A percentile compares a stretch with the other conserved stretches of the same genome.
Evolutionary conservation across 2,329 filamentous ascomycete genomes (phyloP).

Genomic region (Apiospora malaysiana): DNA sequence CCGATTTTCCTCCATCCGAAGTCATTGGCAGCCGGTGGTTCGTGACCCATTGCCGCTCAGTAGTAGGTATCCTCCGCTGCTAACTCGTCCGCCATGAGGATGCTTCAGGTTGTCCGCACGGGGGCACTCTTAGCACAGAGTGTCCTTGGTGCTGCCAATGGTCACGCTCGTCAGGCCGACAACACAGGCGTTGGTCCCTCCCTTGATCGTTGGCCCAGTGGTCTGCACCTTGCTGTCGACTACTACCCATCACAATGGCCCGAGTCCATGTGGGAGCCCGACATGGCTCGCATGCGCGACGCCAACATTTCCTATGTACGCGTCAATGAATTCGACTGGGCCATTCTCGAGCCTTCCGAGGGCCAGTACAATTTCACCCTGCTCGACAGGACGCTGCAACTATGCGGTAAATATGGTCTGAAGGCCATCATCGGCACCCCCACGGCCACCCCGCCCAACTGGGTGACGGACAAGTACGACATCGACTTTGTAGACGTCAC

Average conservation of each 20-base stretch:
- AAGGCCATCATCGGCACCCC: slow-evolving; percentile 34
- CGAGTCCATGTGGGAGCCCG: slow-evolving; percentile 31
- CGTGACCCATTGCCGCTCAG: not conserved
- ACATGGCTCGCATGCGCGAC: slow-evolving; percentile 31
- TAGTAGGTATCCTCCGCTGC: not conserved
- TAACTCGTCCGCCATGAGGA: not conserved
- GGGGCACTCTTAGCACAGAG: not conserved
- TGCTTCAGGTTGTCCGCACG: not conserved
- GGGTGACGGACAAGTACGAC: slow-evolving; percentile 31
- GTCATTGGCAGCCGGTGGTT: not conserved
- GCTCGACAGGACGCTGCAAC: slow-evolving; percentile 30
- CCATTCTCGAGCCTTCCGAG: slow-evolving; percentile 29
- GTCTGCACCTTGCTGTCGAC: slow-evolving; percentile 31
- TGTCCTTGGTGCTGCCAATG: not conserved
- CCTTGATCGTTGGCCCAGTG: slow-evolving; percentile 28
- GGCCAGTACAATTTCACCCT: slow-evolving; percentile 32
- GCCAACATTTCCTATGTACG: slow-evolving; percentile 32
- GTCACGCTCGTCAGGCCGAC: not conserved
- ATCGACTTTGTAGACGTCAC: slow-evolving; percentile 32
- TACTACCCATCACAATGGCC: slow-evolving; percentile 35
- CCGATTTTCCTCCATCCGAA: too few species aligned
- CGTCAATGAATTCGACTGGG: slow-evolving; percentile 34
- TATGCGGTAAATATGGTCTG: slow-evolving; percentile 28
- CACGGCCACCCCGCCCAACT: slow-evolving; percentile 31
- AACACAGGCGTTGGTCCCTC: not conserved